Percentiles rank a stretch among this genome's conserved stretches.
phyloP scores from a whole-genome alignment of 805 yeast genomes.

The Schwanniomyces occidentalis region DNA sequence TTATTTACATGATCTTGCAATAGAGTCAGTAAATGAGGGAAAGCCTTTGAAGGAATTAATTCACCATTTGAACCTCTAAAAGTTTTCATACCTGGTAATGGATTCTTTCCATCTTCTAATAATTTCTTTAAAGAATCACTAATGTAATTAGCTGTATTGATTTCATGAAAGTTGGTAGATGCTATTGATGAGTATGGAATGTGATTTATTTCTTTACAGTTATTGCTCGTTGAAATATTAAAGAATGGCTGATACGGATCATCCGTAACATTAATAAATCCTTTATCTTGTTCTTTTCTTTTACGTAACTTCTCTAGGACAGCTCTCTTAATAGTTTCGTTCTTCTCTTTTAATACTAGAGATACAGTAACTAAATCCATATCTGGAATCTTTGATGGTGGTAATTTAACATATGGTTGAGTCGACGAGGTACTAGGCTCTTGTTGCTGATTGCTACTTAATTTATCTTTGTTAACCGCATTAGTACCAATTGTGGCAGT shows the following conservation, averaged over 20 bases:
- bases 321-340: slow-evolving; percentile 75
- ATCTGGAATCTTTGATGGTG: slow-evolving; percentile 92
- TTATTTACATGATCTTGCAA: slow-evolving; percentile 27
- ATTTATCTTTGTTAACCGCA: slow-evolving; percentile 14
- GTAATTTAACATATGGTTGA: slow-evolving; percentile 83
- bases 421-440: slow-evolving; percentile 30
- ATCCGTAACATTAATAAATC: slow-evolving; percentile 83
- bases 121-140: slow-evolving; percentile 40
- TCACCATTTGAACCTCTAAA: slow-evolving; percentile 55
- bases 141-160: slow-evolving; percentile 58
- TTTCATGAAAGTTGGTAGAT: slow-evolving; percentile 64
- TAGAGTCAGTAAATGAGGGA: slow-evolving; percentile 48
- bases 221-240: slow-evolving; percentile 59
- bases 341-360: slow-evolving; percentile 69
- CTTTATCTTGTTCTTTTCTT: slow-evolving; percentile 66
- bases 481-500: slow-evolving; percentile 13
- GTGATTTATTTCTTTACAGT: slow-evolving; percentile 54
- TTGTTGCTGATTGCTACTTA: slow-evolving; percentile 10
- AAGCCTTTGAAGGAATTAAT: slow-evolving; percentile 46
- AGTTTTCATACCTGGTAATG: slow-evolving; percentile 44
- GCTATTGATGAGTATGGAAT: slow-evolving; percentile 78
- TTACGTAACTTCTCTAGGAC: slow-evolving; percentile 81
- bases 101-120: slow-evolving; percentile 45
- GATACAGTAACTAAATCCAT: slow-evolving; percentile 84
- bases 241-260: slow-evolving; percentile 82